phyloP scores from a whole-genome alignment of 2,329 filamentous ascomycete species.

The Ophiostoma fasciatum region DNA sequence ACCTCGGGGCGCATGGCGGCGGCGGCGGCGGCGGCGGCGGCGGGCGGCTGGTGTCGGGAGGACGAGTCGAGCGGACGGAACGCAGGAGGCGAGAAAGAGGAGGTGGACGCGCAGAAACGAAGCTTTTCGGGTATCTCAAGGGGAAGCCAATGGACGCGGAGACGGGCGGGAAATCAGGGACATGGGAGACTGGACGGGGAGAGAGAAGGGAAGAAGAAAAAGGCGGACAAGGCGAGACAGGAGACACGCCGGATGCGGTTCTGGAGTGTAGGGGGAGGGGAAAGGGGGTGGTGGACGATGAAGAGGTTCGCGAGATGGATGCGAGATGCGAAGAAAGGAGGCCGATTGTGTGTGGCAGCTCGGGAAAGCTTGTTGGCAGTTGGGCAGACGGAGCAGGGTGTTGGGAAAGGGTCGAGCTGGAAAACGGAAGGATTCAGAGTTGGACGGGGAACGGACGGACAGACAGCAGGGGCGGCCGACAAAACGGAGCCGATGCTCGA shows the following conservation, averaged over 20 bases:
- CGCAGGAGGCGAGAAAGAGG: background rate
- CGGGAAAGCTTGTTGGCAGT: slow-evolving; percentile 6
- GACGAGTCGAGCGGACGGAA: background rate
- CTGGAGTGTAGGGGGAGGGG: background rate
- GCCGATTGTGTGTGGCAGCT: background rate
- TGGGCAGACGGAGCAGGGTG: slow-evolving; percentile 9
- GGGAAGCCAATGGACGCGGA: too few species aligned
- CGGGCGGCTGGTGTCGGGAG: background rate
- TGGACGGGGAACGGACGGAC: background rate
- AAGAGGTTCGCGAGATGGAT: slow-evolving; percentile 1
- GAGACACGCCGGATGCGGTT: background rate
- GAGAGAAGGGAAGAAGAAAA: background rate
- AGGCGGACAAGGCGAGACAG: background rate
- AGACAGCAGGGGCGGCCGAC: too few species aligned
- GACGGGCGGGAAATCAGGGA: too few species aligned
- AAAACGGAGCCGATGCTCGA: too few species aligned
- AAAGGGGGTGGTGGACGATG: background rate
- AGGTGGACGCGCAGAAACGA: background rate
- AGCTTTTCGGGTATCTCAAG: background rate
- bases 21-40: too few species aligned
- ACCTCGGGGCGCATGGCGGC: slow-evolving; percentile 85
- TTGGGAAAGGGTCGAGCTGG: too few species aligned
- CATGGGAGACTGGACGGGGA: background rate
- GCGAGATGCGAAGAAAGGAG: background rate
- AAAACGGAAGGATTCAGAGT: too few species aligned